Base-by-base conservation (phyloP, 768 basidiomycete species). In the Agaricus subrufescens region DNA sequence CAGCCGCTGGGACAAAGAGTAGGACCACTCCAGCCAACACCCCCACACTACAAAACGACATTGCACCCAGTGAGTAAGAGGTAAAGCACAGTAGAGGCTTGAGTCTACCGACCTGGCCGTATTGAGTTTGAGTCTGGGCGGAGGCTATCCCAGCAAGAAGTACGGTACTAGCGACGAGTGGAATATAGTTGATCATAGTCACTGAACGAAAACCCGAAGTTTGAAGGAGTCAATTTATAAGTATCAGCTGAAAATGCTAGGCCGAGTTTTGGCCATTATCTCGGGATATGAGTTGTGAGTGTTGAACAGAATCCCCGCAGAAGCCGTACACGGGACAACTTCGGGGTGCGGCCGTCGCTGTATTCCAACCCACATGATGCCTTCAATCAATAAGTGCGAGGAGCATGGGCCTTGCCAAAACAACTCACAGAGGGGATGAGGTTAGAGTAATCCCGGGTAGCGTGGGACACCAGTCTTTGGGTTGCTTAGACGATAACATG, bases 21-120 rank as follows among this genome's bases (percentile, higher is more conserved):
- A 7, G 80, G 67, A 11, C 82, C 82, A 7, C 73, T 65, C 77
- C 79, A 83, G 3, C 77, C 78, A 49, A 68, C 71, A 7, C 80
- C 80, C 46, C 80, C 80, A 58, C 82, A 83, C 80, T 83, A 14
- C 4, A 15, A 19, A 12, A 19, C 34, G 27, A 30, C 15, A 30
- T 10, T 29, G 3, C 3, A 19, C 26, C 8, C 12, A 12, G 46
- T 54, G 19, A n/a, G 26, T 30, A 40, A 49, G 30, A 25, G 15
- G 38, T n/a, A 39, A 42, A 60, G 9, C 10, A 42, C 40, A 15
- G 25, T 34, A 34, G 5, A 34, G 34, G 5, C 11, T 34, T 12
- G 30, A 45, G 25, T 8, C 12, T 42, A 44, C 63, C 59, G 51
- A 73, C 73, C 68, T 76, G 75, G 4, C 73, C 74, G 55, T 69